These are phyloP conservation scores for Podila epigama DNA, from an alignment of 192 early-diverging fungal genomes.

Conservation along the genomic window DNA sequence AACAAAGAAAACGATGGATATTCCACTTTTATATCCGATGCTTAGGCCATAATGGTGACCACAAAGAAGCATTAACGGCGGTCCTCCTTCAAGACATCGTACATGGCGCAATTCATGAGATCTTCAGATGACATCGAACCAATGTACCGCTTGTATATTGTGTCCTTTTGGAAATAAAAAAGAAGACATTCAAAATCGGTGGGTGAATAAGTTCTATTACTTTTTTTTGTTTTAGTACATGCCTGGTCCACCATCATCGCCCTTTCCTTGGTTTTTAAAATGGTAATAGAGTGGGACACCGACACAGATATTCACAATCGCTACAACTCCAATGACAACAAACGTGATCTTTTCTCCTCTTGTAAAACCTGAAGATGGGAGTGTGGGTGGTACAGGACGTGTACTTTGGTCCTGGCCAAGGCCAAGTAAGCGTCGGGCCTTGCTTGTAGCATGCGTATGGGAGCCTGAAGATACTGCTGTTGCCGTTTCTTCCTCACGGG, in stretches of 20 bases:
- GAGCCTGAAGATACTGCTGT: not conserved
- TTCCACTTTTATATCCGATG: too few relatives aligned
- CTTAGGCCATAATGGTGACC: too few relatives aligned
- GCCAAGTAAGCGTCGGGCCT: not conserved
- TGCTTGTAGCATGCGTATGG: not conserved
- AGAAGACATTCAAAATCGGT: too few relatives aligned
- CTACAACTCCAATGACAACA: slow-evolving; percentile 23
- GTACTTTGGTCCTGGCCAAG: not conserved
- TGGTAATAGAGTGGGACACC: slow-evolving; percentile 49
- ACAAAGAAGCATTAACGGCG: too few relatives aligned
- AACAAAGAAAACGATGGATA: too few relatives aligned
- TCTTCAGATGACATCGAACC: too few relatives aligned
- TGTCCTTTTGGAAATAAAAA: too few relatives aligned
- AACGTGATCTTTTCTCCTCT: slow-evolving; percentile 46
- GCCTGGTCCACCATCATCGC: not conserved
- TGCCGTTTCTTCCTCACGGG: not conserved
- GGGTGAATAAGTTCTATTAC: too few relatives aligned
- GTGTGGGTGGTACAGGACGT: not conserved
- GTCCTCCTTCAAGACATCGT: too few relatives aligned
- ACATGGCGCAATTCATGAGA: too few relatives aligned
- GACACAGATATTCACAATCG: slow-evolving; percentile 41
- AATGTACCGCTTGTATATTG: too few relatives aligned
- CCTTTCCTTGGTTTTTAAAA: slow-evolving; percentile 15
- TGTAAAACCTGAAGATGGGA: slow-evolving; percentile 37
- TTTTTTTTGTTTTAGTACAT: too few relatives aligned